Evolutionary conservation across 805 yeast species (phyloP).

Genomic region (Spathaspora passalidarum): DNA sequence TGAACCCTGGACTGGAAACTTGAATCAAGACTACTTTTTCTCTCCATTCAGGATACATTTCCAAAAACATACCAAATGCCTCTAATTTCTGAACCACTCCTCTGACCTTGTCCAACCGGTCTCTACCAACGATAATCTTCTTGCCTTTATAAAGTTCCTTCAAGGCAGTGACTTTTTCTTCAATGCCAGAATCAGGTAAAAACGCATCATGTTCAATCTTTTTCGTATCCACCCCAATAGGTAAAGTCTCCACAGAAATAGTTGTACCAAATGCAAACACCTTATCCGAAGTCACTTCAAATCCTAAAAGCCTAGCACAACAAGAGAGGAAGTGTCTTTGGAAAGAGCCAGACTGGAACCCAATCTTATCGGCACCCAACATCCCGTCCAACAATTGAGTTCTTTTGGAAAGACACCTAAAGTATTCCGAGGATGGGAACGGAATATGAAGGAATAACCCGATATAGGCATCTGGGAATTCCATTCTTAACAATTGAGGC

Average conservation of each 20-base stretch:
- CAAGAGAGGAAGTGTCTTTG: slow-evolving; percentile 89
- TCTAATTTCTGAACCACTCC: slow-evolving; percentile 92
- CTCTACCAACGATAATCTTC: slow-evolving; percentile 90
- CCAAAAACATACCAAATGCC: slow-evolving; percentile 85
- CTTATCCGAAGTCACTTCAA: slow-evolving; percentile 57
- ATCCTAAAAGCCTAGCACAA: slow-evolving; percentile 83
- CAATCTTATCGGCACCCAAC: slow-evolving; percentile 83
- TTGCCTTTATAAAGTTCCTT: slow-evolving; percentile 59
- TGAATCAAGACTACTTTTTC: slow-evolving; percentile 85
- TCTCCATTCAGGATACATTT: slow-evolving; percentile 90
- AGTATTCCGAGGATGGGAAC: slow-evolving; percentile 93
- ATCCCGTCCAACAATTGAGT: slow-evolving; percentile 82
- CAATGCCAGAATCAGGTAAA: slow-evolving; percentile 38
- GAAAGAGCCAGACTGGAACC: slow-evolving; percentile 83
- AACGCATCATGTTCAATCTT: slow-evolving; percentile 65
- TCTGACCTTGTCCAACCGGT: slow-evolving; percentile 83
- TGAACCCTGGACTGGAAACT: slow-evolving; percentile 78
- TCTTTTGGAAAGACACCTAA: slow-evolving; percentile 83
- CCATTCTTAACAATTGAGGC: slow-evolving; percentile 81
- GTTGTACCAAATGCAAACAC: slow-evolving; percentile 75
- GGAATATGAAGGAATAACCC: slow-evolving; percentile 85
- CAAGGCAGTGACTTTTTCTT: slow-evolving; percentile 63
- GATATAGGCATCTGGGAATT: slow-evolving; percentile 66
- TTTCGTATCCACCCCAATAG: slow-evolving; percentile 85
- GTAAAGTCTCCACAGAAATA: slow-evolving; percentile 70